These are phyloP conservation scores for Populus euphratica DNA, from an alignment of 345 rosid genomes.

Conservation along the genomic window DNA sequence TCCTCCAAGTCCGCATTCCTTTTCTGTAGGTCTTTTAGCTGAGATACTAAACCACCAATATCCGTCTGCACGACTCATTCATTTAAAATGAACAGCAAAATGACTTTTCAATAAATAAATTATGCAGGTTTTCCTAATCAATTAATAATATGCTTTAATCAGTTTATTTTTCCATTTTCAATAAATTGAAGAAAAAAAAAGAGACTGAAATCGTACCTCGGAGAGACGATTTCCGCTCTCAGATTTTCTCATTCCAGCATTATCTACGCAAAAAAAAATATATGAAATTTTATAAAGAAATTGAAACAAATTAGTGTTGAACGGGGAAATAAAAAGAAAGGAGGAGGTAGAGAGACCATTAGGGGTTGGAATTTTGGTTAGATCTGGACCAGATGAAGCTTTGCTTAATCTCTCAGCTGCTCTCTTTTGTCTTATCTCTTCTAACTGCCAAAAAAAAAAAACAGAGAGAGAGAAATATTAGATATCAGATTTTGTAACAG, in stretches of 20 bases:
- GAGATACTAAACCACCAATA: constrained; percentile 80
- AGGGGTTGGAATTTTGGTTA: constrained; percentile 44
- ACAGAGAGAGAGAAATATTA: not conserved
- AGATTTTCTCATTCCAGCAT: constrained; percentile 60
- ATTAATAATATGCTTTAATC: not conserved
- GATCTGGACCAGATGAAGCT: constrained; percentile 81
- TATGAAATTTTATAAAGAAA: not conserved
- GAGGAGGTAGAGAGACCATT: constrained; percentile 40
- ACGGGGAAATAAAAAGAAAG: not conserved
- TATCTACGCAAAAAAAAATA: constrained; percentile 32
- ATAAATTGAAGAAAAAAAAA: not conserved
- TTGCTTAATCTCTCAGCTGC: constrained; percentile 85
- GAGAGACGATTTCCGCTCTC: constrained; percentile 77
- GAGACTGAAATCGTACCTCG: constrained; percentile 44
- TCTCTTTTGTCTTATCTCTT: constrained; percentile 92
- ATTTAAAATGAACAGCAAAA: constrained; percentile 6
- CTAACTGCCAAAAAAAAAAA: constrained; percentile 41
- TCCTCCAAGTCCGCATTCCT: constrained; percentile 72
- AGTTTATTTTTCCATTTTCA: not conserved
- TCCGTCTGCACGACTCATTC: constrained; percentile 52
- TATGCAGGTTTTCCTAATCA: not conserved
- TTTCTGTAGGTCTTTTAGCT: constrained; percentile 68
- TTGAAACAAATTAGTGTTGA: not conserved
- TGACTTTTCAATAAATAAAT: not conserved
- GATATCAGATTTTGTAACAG: not conserved